phyloP scores from a whole-genome alignment of 805 yeast genomes.

The Komagataella populi region DNA sequence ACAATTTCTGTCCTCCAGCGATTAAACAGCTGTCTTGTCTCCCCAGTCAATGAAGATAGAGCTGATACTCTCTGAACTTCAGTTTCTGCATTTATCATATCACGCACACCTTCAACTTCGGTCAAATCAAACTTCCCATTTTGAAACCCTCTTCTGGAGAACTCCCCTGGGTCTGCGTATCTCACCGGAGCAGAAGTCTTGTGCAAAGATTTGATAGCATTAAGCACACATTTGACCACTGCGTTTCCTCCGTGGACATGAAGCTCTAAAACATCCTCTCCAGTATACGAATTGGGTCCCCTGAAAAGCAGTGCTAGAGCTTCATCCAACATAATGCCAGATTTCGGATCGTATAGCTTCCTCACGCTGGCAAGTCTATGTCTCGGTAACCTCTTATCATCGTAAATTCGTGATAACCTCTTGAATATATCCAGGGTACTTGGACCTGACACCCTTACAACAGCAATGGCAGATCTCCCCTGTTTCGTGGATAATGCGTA shows the following conservation, averaged over 20 bases:
- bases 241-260: slow-evolving; percentile 94
- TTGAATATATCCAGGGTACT: slow-evolving; percentile 31
- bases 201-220: slow-evolving; percentile 44
- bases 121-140: slow-evolving; percentile 80
- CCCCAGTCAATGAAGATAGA: slow-evolving; percentile 58
- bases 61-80: slow-evolving; percentile 77
- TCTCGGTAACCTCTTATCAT: slow-evolving; percentile 19
- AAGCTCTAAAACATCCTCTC: slow-evolving; percentile 83
- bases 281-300: slow-evolving; percentile 75
- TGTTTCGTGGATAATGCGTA: slow-evolving; percentile 84
- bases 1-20: slow-evolving; percentile 60
- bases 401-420: slow-evolving; percentile 15
- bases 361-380: slow-evolving; percentile 47
- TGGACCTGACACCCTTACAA: slow-evolving; percentile 73
- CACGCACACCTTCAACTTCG: slow-evolving; percentile 82
- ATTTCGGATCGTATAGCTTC: slow-evolving; percentile 33
- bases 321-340: slow-evolving; percentile 47
- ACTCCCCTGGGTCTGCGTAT: slow-evolving; percentile 90
- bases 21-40: slow-evolving; percentile 36
- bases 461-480: slow-evolving; percentile 76
- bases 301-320: slow-evolving; percentile 59
- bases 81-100: slow-evolving; percentile 86
- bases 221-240: slow-evolving; percentile 53
- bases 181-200: slow-evolving; percentile 36
- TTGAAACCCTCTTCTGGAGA: slow-evolving; percentile 73